These are phyloP conservation scores for Asterochloris sp. DNA, from an alignment of 139 green algal genomes.

Conservation along the genomic window DNA sequence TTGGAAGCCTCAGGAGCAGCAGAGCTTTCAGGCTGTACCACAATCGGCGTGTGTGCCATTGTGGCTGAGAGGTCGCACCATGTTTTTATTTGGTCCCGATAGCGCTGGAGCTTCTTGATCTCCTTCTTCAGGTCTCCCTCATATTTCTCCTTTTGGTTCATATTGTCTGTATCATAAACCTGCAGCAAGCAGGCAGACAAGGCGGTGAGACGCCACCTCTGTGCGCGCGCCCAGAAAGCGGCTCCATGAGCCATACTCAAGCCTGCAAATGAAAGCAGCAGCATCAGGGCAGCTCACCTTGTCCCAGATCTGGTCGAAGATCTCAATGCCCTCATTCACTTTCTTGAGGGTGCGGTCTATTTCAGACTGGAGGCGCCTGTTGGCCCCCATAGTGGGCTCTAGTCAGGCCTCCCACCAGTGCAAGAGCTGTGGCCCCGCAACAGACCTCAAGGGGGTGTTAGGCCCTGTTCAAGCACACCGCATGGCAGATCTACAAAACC, in stretches of 20 bases:
- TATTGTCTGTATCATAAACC: slow-evolving; percentile 89
- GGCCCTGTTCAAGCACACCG: too few species aligned
- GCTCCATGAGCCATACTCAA: background rate
- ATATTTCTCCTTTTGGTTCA: slow-evolving; percentile 93
- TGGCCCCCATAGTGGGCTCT: slow-evolving; percentile 64
- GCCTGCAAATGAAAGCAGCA: background rate
- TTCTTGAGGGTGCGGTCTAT: slow-evolving; percentile 96
- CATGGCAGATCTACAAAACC: too few species aligned
- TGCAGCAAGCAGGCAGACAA: slow-evolving; percentile 35
- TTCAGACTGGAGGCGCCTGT: slow-evolving; percentile 88
- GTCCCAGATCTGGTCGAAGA: slow-evolving; percentile 96
- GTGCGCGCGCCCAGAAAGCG: background rate
- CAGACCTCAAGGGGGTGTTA: too few species aligned
- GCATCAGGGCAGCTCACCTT: slow-evolving; percentile 56
- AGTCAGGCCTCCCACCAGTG: too few species aligned
- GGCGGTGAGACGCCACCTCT: background rate
- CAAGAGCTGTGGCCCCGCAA: too few species aligned
- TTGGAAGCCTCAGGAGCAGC: too few species aligned
- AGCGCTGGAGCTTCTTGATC: slow-evolving; percentile 99
- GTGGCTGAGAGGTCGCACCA: slow-evolving; percentile 72
- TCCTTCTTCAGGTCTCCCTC: slow-evolving; percentile 99
- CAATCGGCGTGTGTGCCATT: too few species aligned
- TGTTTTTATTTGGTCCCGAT: slow-evolving; percentile 97
- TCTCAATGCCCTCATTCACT: slow-evolving; percentile 91
- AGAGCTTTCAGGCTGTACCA: too few species aligned